Percentiles rank a stretch among this genome's conserved stretches.
Conservation (phyloP, 768 basidiomycete genomes). For the Boletus subcaerulescens region DNA sequence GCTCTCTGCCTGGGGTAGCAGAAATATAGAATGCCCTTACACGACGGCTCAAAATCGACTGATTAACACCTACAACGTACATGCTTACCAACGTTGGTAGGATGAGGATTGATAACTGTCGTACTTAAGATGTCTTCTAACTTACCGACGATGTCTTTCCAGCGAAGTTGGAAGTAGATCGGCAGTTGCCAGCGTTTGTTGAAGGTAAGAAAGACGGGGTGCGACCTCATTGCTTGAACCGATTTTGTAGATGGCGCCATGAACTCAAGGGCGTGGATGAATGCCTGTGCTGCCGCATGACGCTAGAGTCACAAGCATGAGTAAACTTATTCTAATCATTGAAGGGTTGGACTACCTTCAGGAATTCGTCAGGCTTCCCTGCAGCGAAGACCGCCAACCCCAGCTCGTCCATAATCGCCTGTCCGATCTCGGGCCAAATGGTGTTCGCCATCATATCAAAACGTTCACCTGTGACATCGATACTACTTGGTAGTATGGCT, state of each 20-base stretch:
- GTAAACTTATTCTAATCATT: neutral
- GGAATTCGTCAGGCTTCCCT: conserved; percentile 86
- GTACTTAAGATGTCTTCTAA: conserved; percentile 66
- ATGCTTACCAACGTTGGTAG: conserved; percentile 39
- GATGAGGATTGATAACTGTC: conserved; percentile 39
- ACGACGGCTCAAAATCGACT: neutral
- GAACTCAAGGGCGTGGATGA: conserved; percentile 77
- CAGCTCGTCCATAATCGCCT: conserved; percentile 79
- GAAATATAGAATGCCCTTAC: conserved; percentile 38
- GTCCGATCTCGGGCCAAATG: conserved; percentile 82
- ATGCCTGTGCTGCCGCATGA: conserved; percentile 79
- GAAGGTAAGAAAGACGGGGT: conserved; percentile 69
- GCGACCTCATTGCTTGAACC: conserved; percentile 67
- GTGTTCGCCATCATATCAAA: conserved; percentile 89
- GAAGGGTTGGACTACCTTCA: conserved; percentile 54
- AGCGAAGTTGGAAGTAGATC: conserved; percentile 94
- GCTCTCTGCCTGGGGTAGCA: conserved; percentile 62
- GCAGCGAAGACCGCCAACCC: conserved; percentile 85
- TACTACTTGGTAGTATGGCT: neutral
- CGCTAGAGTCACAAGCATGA: conserved; percentile 47
- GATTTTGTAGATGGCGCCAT: conserved; percentile 74
- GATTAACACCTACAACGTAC: neutral
- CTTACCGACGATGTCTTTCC: conserved; percentile 86
- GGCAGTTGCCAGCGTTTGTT: conserved; percentile 92
- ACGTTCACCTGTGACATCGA: conserved; percentile 30